Evolutionary conservation across 2,329 filamentous ascomycete species (phyloP), one percentile per base, ranked within the genome.

Genomic region (Tolypocladium nubicola): DNA sequence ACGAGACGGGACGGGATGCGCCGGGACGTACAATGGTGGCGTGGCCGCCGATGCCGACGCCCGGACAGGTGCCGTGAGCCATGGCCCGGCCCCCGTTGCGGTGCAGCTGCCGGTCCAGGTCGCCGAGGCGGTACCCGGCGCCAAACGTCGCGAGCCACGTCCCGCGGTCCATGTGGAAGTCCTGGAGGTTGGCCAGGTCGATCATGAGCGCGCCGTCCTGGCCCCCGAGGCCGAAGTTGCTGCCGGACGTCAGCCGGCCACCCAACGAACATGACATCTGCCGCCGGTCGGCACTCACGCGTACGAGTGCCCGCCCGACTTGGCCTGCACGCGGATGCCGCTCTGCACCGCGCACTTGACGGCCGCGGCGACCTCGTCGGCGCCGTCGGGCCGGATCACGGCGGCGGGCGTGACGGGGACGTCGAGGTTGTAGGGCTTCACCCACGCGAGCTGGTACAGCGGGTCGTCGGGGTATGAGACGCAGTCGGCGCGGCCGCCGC

Each of bases 251-350:
- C 13, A 1, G 1, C 26, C 16, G 10, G 19, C 14, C 23, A 9
- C 9, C 30, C 1, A 8, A 26, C 23, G 1, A 26, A 26, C 23
- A 26, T 2, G 23, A 26, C 30, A 33, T 2, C 7, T 33, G 30
- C 7, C 7, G 8, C 30, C 1, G 30, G 30, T 33, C 30, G 30
- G 30, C 30, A 59, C 76, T 63, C 66, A 80, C 79, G 74, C 83
- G 61, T 84, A 88, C 0, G 82, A 86, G 63, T 87, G 85, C 0
- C 85, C 85, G 4, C 84, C 85, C 1, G 82, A 84, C 61, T 77
- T 81, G 26, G 84, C 79, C 64, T 86, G 83, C 0, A 87, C 81
- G 61, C 80, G 79, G 55, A 81, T 68, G 7, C 71, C 70, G 58
- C 73, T 71, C 30, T 75, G 60, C 2, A 66, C 72, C 6, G 83